phyloP scores from a whole-genome alignment of 116 monocot species.

The Posidonia oceanica region DNA sequence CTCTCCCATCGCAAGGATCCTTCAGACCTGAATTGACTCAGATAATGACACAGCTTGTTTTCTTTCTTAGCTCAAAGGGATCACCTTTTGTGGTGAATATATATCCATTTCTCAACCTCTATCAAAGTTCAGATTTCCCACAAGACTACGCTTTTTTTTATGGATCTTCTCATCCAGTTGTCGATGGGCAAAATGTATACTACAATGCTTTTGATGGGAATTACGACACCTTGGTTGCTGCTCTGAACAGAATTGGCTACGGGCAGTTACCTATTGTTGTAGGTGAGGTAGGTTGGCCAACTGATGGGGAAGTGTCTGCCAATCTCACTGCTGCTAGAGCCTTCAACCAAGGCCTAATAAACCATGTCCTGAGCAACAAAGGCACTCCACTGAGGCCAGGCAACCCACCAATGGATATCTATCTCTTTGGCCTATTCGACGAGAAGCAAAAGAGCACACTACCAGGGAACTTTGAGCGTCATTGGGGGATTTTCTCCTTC shows the following conservation, averaged over 20 bases:
- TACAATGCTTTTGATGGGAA: constrained; percentile 95
- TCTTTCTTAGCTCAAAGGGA: constrained; percentile 66
- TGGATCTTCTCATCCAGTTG: constrained; percentile 70
- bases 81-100: constrained; percentile 87
- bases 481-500: constrained; percentile 92
- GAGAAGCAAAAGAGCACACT: constrained; percentile 70
- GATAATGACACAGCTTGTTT: constrained; percentile 68
- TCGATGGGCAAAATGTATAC: constrained; percentile 59
- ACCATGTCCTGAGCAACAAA: constrained; percentile 56
- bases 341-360: constrained; percentile 83
- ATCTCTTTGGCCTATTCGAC: constrained; percentile 79
- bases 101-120: constrained; percentile 83
- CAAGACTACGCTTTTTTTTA: constrained; percentile 91
- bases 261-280: constrained; percentile 74
- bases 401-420: constrained; percentile 67
- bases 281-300: constrained; percentile 93
- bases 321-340: constrained; percentile 76
- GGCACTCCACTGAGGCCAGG: constrained; percentile 80
- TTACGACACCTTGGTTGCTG: constrained; percentile 73
- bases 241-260: constrained; percentile 55
- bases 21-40: constrained; percentile 75
- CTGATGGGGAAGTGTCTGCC: constrained; percentile 60
- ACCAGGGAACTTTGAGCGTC: constrained; percentile 87
- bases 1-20: constrained; percentile 72
- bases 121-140: constrained; percentile 70